phyloP scores from a whole-genome alignment of 345 rosid species.

The Laguncularia racemosa region DNA sequence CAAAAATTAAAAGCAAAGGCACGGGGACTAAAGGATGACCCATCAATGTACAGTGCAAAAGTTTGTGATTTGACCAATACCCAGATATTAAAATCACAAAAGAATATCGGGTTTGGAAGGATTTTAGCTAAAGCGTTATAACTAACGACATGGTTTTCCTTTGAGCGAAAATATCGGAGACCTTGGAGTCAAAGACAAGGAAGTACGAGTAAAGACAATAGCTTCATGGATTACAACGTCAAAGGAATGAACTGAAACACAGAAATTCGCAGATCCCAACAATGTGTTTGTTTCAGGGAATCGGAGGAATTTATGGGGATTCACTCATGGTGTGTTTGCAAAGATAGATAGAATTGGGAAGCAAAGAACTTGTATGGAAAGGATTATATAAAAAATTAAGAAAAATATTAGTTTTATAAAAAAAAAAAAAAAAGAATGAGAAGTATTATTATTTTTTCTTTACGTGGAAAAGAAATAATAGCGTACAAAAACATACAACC shows the following conservation, averaged over 20 bases:
- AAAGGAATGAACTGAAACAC: neutral
- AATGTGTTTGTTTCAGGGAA: neutral
- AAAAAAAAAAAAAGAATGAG: no score
- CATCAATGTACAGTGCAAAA: conserved; percentile 24
- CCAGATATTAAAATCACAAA: conserved; percentile 13
- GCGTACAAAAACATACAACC: no score
- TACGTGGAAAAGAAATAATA: no score
- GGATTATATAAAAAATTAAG: no score
- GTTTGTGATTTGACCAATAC: conserved; percentile 2
- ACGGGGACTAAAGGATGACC: conserved; percentile 8
- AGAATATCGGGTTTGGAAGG: conserved; percentile 10
- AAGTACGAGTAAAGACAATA: neutral
- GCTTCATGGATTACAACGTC: neutral
- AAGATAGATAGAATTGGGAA: neutral
- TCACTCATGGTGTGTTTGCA: neutral
- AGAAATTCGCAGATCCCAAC: conserved; percentile 8
- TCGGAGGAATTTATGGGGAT: neutral
- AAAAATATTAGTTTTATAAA: no score
- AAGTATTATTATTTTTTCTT: no score
- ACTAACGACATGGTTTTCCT: neutral
- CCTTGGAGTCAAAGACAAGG: no score
- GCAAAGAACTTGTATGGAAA: no score
- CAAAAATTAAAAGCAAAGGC: neutral
- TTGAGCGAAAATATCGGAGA: no score
- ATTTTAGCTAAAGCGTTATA: neutral